Base-by-base conservation (phyloP, 306 rosid species). In the Myrica gale region DNA sequence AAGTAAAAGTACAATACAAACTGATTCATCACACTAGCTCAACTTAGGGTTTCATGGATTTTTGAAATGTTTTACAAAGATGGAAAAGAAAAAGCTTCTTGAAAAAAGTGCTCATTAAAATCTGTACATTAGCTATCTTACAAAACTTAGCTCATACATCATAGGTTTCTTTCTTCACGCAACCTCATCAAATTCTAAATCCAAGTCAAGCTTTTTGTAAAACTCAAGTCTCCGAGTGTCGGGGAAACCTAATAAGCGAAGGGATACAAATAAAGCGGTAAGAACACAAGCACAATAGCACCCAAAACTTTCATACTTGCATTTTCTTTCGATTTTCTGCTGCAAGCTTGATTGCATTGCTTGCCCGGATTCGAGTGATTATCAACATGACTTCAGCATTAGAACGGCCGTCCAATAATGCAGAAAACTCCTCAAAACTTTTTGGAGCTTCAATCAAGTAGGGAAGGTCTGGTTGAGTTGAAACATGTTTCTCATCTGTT, bases 381-480 rank as follows among this genome's bases (percentile, higher is more conserved):
- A 95, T 76, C 87, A 95, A 80, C 72, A 86, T 82, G 61, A 78
- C 56, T 50, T 95, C 93, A 21, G 85, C 65, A 83, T 83, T 90
- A 48, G 93, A 89, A 68, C 82, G 43, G 60, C 87, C 74, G 60
- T 82, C 88, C 76, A 89, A 78, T 76, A 92, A 82, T 6, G 88
- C 80, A 72, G 84, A 80, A 52, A 95, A 84, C 75, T 87, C 97
- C 81, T 89, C 92, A 74, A 84, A 86, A 79, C 84, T 88, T 80
- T 84, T 88, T 12, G 99, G 97, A 80, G 99, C 97, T 87, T 95
- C 86, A 70, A 95, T 92, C 75, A 95, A 83, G 84, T 80, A 95
- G 44, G 99, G 97, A 57, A 95, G 83, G 74, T 92, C 92, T 26
- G 76, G 69, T 74, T 74, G 81, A 76, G 73, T 82, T 26, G 85